These are phyloP conservation scores for Paratinospora sagittata DNA, from an alignment of 164 flowering plant species.

Conservation along the genomic window DNA sequence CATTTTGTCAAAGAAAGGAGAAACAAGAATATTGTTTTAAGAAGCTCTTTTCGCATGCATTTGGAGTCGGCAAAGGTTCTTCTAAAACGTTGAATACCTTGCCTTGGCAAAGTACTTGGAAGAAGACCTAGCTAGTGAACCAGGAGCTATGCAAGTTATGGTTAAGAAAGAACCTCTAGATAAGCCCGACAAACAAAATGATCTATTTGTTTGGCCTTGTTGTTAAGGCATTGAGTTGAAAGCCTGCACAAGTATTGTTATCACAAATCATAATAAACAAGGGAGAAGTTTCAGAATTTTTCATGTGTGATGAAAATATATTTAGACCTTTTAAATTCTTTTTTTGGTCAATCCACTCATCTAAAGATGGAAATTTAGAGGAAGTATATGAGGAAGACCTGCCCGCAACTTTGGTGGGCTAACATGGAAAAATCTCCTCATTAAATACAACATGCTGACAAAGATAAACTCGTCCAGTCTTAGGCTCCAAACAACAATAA, in stretches of 20 bases:
- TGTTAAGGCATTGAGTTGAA: no score
- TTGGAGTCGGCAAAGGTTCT: conserved; percentile 68
- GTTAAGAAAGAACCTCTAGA: conserved; percentile 23
- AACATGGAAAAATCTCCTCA: neutral
- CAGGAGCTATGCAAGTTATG: conserved; percentile 20
- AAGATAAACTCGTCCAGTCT: neutral
- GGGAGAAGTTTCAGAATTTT: no score
- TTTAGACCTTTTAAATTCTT: no score
- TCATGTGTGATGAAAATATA: no score
- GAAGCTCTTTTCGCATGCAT: conserved; percentile 79
- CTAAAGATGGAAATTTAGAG: no score
- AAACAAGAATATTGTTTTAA: conserved; percentile 75
- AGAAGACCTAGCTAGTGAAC: conserved; percentile 31
- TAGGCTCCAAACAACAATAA: neutral
- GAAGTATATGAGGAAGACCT: no score
- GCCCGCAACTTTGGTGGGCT: no score
- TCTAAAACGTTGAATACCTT: conserved; percentile 66
- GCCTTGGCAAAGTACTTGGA: conserved; percentile 68
- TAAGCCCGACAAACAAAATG: conserved; percentile 27
- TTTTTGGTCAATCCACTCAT: no score
- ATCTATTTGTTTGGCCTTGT: conserved; percentile 68
- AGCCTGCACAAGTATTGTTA: no score
- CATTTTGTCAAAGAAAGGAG: conserved; percentile 82
- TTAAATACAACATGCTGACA: neutral
- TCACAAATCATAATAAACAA: no score